Evolutionary conservation across 2,329 filamentous ascomycete genomes (phyloP).

Genomic region (Knoxdaviesia capensis): DNA sequence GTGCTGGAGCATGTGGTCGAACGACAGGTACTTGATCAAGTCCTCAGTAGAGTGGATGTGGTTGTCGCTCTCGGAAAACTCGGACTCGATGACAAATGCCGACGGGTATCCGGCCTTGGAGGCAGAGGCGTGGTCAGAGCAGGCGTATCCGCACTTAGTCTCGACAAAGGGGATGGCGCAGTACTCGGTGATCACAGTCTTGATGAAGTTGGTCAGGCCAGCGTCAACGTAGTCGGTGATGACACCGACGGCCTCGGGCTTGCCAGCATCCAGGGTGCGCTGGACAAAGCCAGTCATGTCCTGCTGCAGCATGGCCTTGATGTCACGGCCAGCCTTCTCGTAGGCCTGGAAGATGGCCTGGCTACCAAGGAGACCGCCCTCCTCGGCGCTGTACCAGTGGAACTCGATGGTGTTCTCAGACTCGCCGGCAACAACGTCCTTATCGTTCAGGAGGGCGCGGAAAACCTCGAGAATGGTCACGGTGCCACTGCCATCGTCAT

Average conservation of each 20-base stretch:
- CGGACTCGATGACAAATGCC: slow-evolving; percentile 42
- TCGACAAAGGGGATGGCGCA: slow-evolving; percentile 73
- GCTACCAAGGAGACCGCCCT: slow-evolving; percentile 69
- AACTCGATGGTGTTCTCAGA: slow-evolving; percentile 82
- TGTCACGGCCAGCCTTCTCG: slow-evolving; percentile 46
- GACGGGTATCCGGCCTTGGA: slow-evolving; percentile 45
- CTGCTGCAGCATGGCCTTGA: slow-evolving; percentile 96
- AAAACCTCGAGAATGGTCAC: slow-evolving; percentile 90
- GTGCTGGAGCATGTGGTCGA: slow-evolving; percentile 46
- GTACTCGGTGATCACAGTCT: slow-evolving; percentile 70
- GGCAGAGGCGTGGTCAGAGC: slow-evolving; percentile 53
- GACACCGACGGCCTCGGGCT: slow-evolving; percentile 72
- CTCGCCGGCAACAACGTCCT: slow-evolving; percentile 48
- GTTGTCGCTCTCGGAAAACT: slow-evolving; percentile 39
- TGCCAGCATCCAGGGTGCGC: slow-evolving; percentile 62
- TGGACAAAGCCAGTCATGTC: slow-evolving; percentile 91
- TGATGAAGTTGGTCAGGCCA: slow-evolving; percentile 73
- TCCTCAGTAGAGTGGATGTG: slow-evolving; percentile 59
- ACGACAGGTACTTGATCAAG: slow-evolving; percentile 46
- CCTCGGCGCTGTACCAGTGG: slow-evolving; percentile 88
- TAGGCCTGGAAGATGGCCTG: slow-evolving; percentile 80
- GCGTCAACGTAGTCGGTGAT: slow-evolving; percentile 83
- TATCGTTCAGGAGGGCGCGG: slow-evolving; percentile 55
- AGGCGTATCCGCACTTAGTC: slow-evolving; percentile 78
- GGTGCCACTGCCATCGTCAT: slow-evolving; percentile 83